Evolutionary conservation across 192 early-diverging fungal genomes (phyloP).

Genomic region (Lunasporangiospora selenospora): DNA sequence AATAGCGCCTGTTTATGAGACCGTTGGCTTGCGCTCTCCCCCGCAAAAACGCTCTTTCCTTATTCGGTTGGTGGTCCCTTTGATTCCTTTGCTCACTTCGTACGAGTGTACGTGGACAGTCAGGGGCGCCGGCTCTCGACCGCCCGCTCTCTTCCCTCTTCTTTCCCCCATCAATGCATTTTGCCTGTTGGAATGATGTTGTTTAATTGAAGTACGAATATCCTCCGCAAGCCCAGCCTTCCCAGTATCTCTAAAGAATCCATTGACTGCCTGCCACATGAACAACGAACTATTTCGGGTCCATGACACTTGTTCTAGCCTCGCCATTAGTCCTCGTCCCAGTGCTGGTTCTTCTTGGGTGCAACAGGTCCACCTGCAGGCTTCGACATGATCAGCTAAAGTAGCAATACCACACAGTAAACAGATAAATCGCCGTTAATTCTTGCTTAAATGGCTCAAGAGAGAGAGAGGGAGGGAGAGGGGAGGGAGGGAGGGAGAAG

Average conservation of each 20-base stretch:
- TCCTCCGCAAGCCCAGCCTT: too few relatives aligned
- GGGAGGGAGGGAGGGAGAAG: background rate
- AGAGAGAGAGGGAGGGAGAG: background rate
- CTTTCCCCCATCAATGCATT: background rate
- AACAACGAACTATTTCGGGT: too few relatives aligned
- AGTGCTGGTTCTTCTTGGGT: constrained; percentile 86
- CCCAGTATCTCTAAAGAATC: too few relatives aligned
- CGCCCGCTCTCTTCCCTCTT: background rate
- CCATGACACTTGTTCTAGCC: too few relatives aligned
- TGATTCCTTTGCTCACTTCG: too few relatives aligned
- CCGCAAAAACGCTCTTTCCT: constrained; percentile 6
- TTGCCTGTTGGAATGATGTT: background rate
- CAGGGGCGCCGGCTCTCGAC: background rate
- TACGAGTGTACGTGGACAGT: too few relatives aligned
- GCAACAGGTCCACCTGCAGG: constrained; percentile 94
- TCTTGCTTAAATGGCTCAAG: constrained; percentile 8
- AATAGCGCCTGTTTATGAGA: background rate
- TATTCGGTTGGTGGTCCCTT: too few relatives aligned
- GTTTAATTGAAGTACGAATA: too few relatives aligned
- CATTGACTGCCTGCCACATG: too few relatives aligned
- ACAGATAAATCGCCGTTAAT: background rate
- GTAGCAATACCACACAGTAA: background rate
- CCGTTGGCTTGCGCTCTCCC: too few relatives aligned
- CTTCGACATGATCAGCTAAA: constrained; percentile 97
- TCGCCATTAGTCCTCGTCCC: constrained; percentile 89